phyloP scores from a whole-genome alignment of 768 basidiomycete species.

The Neoboletus magnificus region DNA sequence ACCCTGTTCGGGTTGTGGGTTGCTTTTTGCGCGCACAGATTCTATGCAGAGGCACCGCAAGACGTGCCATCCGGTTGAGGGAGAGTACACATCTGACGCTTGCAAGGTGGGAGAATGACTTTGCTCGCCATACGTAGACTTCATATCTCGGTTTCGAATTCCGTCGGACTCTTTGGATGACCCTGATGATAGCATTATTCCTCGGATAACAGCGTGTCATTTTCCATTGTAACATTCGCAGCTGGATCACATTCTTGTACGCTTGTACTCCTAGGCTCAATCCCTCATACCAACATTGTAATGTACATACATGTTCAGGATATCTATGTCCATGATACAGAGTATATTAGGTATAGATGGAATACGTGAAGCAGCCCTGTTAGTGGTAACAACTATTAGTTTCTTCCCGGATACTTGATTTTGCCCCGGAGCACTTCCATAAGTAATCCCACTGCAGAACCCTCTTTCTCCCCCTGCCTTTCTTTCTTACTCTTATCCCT shows the following conservation, averaged over 20 bases:
- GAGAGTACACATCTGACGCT: background rate
- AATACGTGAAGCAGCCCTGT: background rate
- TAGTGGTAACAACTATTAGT: background rate
- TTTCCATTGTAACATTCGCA: background rate
- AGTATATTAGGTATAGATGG: background rate
- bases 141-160: background rate
- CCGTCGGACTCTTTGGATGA: background rate
- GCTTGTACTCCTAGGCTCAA: background rate
- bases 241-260: background rate
- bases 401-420: slow-evolving; percentile 22
- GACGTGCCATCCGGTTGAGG: slow-evolving; percentile 2
- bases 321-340: background rate
- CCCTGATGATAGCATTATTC: background rate
- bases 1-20: slow-evolving; percentile 15
- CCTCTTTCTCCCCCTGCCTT: slow-evolving; percentile 20
- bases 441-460: slow-evolving; percentile 29
- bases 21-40: slow-evolving; percentile 23
- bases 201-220: background rate
- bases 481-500: slow-evolving; percentile 21
- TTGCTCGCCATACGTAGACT: background rate
- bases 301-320: background rate
- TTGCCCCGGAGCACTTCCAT: slow-evolving; percentile 32
- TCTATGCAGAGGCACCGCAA: slow-evolving; percentile 24
- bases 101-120: background rate
- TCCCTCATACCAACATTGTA: background rate